Base-by-base conservation (phyloP, 371 early-diverging fungal species). In the Mucor plumbeus region DNA sequence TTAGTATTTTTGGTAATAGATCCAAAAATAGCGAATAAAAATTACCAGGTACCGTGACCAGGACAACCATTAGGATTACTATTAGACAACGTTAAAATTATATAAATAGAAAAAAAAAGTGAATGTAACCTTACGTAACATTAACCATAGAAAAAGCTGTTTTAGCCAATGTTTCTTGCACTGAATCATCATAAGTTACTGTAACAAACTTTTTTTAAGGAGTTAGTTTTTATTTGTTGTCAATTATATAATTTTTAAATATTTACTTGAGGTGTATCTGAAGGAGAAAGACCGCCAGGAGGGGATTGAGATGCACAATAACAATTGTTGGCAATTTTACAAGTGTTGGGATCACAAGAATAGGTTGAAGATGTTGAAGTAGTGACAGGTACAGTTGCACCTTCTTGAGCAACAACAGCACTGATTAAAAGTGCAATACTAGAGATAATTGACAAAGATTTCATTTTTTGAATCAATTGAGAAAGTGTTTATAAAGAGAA, bases 51-150 rank as follows among this genome's bases (percentile, higher is more conserved):
- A 41, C 76, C 85, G 38, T 73, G 74, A 38, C 83, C 84, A 43
- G 88, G 85, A 70, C 92, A 92, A 11, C 90, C 88, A 72, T 87
- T 86, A 33, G 86, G 85, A 53, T 86, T 87, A 39, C 84, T 85
- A 53, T 19, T 64, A 43, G 48, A 44, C 41, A 50, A 38, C 19
- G 34, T 55, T 69, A 54, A 34, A 62, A 59, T 21, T 36, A 19
- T 36, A 19, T 54, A 65, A 64, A 44, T 62, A 48, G n/a, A 3
- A 8, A 47, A 36, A 11, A 21, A 10, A 21, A 26, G 13, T 60
- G 40, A 34, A 38, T 21, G 38, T 61, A 54, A 34, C 44, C 76
- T 65, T 78, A 79, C 79, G 70, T 83, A 47, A 75, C 70, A 68
- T 78, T 73, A 1, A 83, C 67, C 75, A 83, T 68, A 36, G 77